Conservation (phyloP, 257 asterid genomes). For the Cynanchum wilfordii region DNA sequence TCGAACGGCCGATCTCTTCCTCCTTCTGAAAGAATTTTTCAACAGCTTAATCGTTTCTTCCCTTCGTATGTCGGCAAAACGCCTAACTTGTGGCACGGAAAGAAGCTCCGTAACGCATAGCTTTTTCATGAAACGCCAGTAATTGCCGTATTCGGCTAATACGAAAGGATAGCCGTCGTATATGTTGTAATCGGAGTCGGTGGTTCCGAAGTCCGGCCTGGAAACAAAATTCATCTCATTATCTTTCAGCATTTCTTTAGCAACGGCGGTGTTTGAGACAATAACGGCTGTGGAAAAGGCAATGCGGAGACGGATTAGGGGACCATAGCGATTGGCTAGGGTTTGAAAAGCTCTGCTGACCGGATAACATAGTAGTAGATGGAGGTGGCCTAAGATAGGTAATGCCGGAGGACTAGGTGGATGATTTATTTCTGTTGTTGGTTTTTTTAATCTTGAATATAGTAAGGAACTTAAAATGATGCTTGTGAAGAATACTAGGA, state of each 20-base stretch:
- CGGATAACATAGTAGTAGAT: conserved; percentile 44
- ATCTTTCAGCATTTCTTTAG: conserved; percentile 46
- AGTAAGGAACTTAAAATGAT: background rate
- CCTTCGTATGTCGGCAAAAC: conserved; percentile 12
- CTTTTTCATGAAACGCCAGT: conserved; percentile 72
- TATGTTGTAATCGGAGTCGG: conserved; percentile 34
- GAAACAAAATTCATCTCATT: conserved; percentile 40
- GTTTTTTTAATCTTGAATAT: too few species aligned
- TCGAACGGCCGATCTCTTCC: conserved; percentile 28
- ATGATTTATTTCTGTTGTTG: background rate
- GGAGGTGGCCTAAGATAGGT: conserved; percentile 66
- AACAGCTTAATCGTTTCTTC: conserved; percentile 26
- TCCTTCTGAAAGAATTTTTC: conserved; percentile 14
- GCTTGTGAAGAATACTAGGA: too few species aligned
- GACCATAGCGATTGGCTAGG: conserved; percentile 47
- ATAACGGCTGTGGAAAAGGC: conserved; percentile 41
- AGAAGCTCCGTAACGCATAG: conserved; percentile 59
- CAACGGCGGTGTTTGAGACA: conserved; percentile 39
- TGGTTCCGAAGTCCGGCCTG: conserved; percentile 31
- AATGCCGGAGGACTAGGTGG: conserved; percentile 60
- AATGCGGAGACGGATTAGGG: conserved; percentile 39
- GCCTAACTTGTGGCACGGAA: conserved; percentile 36
- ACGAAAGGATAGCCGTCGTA: conserved; percentile 52
- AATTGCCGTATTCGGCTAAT: conserved; percentile 50
- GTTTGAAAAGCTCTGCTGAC: conserved; percentile 51